Conservation (phyloP, 495 filamentous ascomycete genomes). For the Aspergillus panamensis region DNA sequence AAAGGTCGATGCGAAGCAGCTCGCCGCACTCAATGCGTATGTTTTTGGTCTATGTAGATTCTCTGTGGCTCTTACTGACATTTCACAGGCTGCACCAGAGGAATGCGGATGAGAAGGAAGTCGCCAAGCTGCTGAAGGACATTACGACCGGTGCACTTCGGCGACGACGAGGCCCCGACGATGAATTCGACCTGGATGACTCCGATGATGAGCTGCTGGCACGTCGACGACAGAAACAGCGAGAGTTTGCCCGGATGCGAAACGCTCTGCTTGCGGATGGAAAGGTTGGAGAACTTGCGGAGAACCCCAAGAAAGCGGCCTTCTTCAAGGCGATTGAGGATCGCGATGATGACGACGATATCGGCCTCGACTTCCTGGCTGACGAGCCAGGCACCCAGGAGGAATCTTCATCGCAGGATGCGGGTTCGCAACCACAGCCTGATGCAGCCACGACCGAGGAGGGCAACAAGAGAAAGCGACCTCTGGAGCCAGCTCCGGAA, state of each 20-base stretch:
- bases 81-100: conserved; percentile 37
- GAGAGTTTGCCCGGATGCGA: conserved; percentile 88
- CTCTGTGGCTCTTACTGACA: conserved; percentile 19
- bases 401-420: conserved; percentile 46
- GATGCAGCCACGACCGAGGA: conserved; percentile 25
- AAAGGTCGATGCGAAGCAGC: conserved; percentile 67
- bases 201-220: conserved; percentile 80
- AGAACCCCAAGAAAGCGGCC: conserved; percentile 83
- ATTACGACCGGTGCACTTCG: conserved; percentile 83
- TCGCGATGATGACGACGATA: conserved; percentile 70
- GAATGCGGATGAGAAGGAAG: conserved; percentile 64
- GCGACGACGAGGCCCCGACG: conserved; percentile 68
- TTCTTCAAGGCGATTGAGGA: conserved; percentile 92
- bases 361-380: conserved; percentile 69
- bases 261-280: conserved; percentile 87
- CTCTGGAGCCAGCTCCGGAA: conserved; percentile 42
- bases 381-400: conserved; percentile 45
- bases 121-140: conserved; percentile 87
- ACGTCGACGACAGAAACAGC: conserved; percentile 73
- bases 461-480: conserved; percentile 54
- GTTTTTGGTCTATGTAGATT: conserved; percentile 30
- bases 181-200: conserved; percentile 77
- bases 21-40: conserved; percentile 88
- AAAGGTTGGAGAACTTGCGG: conserved; percentile 82
- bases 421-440: conserved; percentile 25